Evolutionary conservation across 495 filamentous ascomycete genomes (phyloP).

Genomic region (Penicillium fimorum): DNA sequence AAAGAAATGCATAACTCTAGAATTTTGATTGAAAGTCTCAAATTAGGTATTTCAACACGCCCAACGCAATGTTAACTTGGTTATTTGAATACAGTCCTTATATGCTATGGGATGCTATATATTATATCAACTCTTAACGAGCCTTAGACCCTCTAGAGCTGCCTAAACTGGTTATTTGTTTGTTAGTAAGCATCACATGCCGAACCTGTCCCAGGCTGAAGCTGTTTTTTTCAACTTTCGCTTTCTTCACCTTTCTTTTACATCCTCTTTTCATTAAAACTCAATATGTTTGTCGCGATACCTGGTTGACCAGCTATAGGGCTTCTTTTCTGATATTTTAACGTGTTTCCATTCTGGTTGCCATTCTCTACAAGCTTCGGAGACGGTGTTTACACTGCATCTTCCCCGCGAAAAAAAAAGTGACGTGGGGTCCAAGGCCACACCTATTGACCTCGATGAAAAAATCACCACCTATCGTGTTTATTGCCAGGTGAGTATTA

Average conservation of each 20-base stretch:
- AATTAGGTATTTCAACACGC: too few relatives aligned
- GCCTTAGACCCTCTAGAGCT: too few relatives aligned
- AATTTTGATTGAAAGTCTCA: too few relatives aligned
- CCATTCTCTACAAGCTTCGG: background rate
- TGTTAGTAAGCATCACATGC: slow-evolving; percentile 1
- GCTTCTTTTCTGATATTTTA: background rate
- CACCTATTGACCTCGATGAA: slow-evolving; percentile 41
- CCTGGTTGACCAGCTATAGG: slow-evolving; percentile 4
- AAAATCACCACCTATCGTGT: slow-evolving; percentile 63
- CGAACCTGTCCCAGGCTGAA: background rate
- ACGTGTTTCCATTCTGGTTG: background rate
- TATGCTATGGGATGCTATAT: too few relatives aligned
- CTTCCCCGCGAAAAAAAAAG: background rate
- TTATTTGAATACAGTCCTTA: too few relatives aligned
- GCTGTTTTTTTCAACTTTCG: background rate
- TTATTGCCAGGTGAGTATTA: slow-evolving; percentile 71
- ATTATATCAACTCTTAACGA: too few relatives aligned
- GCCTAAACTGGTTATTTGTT: too few relatives aligned
- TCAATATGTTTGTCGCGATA: slow-evolving; percentile 2
- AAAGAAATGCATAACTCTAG: too few relatives aligned
- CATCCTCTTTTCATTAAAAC: background rate
- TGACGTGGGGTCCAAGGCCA: slow-evolving; percentile 1
- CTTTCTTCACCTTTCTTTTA: background rate
- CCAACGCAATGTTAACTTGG: too few relatives aligned
- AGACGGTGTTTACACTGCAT: background rate